Evolutionary conservation across 2,329 filamentous ascomycete species (phyloP), one percentile per base, ranked within the genome.

Genomic region (Hymenoscyphus occultus): DNA sequence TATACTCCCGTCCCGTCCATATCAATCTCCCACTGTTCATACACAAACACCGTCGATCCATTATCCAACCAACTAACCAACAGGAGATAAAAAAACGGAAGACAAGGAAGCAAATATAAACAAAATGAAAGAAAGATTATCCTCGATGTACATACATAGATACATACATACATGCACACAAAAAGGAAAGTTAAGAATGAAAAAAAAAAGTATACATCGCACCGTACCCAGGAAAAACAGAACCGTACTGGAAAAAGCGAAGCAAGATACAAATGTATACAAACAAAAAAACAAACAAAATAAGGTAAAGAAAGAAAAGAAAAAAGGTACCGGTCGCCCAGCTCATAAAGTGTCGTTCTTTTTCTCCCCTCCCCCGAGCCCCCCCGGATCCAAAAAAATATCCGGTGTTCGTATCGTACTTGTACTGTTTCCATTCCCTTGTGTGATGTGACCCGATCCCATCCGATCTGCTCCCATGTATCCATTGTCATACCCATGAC

Each of bases 311-410:
- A 22, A 54, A 28, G 13, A 19, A 54, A 28, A 28, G 13, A 28
- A 54, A 12, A 54, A 22, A 28, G 48, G 10, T 28, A 28, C 48
- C 48, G 48, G 48, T 54, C 9, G 48, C 48, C 48, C 48, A 54
- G 48, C 48, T 54, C 48, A 28, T 54, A 5, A 35, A 54, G 48
- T 54, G 48, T 54, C 19, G 48, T 54, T 54, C 48, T 54, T 54
- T 54, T 54, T 35, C 35, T 35, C 35, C 35, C 35, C 6, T 35
- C 35, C 35, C 6, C 9, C 3, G 6, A 7, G 35, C 5, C 35
- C 35, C 28, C 28, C 28, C 28, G 28, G 28, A 28, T 10, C 45
- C 48, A 35, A 35, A 35, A 35, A 35, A 35, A 35, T 35, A 7
- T 10, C 35, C 35, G 35, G 28, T 28, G 28, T 28, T 28, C 28